Evolutionary conservation across 2,329 filamentous ascomycete species (phyloP).

Genomic region (Hypoxylon sp.): DNA sequence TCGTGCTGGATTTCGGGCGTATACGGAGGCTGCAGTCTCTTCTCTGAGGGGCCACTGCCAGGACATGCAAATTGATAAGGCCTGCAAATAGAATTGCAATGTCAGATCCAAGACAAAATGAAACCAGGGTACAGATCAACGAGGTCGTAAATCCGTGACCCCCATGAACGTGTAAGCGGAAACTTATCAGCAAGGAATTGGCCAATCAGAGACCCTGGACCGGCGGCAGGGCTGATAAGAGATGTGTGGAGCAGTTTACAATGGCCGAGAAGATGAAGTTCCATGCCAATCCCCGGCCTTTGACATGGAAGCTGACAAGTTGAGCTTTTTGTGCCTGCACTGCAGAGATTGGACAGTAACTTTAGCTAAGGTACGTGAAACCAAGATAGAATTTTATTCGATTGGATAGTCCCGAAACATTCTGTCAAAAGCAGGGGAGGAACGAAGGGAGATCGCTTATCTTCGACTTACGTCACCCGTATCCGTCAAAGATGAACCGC

Average conservation of each 20-base stretch:
- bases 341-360: not conserved
- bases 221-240: slow-evolving; percentile 28
- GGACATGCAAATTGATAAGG: slow-evolving; percentile 29
- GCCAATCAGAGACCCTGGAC: slow-evolving; percentile 25
- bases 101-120: slow-evolving; percentile 37
- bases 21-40: not conserved
- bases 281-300: too few relatives aligned
- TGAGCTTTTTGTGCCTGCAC: not conserved
- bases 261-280: too few relatives aligned
- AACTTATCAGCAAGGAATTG: slow-evolving; percentile 36
- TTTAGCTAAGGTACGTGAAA: not conserved
- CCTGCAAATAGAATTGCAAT: slow-evolving; percentile 33
- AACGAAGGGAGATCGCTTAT: not conserved
- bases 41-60: not conserved
- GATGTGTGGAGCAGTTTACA: slow-evolving; percentile 15
- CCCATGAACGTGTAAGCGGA: slow-evolving; percentile 40
- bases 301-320: too few relatives aligned
- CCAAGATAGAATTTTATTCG: slow-evolving; percentile 5
- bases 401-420: slow-evolving; percentile 16
- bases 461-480: slow-evolving; percentile 5
- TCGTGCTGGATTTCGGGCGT: not conserved
- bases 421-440: not conserved
- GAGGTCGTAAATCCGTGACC: slow-evolving; percentile 35
- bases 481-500: not conserved
- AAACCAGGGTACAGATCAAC: slow-evolving; percentile 31